These are phyloP conservation scores for Phytophthora quininea DNA, from an alignment of 352 stramenopile species.

Conservation along the genomic window DNA sequence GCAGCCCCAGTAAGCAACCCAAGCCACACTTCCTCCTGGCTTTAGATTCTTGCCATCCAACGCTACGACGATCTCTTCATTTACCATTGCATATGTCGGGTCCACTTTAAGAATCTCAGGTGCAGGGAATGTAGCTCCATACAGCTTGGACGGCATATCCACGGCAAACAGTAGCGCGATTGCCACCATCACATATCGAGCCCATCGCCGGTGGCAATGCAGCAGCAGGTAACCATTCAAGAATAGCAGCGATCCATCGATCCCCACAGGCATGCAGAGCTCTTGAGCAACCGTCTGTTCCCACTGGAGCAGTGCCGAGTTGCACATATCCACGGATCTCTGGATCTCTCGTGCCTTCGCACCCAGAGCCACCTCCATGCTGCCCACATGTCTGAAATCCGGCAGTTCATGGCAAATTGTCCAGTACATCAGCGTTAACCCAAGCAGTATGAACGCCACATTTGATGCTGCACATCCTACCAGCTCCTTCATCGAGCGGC, in stretches of 20 bases:
- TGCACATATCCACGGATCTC: constrained; percentile 41
- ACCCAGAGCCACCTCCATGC: constrained; percentile 48
- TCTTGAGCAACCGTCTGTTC: constrained; percentile 57
- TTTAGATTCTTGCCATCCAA: constrained; percentile 81
- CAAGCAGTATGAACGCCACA: constrained; percentile 50
- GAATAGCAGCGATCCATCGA: constrained; percentile 53
- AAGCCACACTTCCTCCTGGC: constrained; percentile 68
- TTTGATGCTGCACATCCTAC: constrained; percentile 51
- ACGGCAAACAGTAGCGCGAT: constrained; percentile 53
- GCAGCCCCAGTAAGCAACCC: constrained; percentile 85
- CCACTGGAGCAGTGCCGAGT: constrained; percentile 46
- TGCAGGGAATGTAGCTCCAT: constrained; percentile 57
- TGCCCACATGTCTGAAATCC: constrained; percentile 40
- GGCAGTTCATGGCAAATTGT: constrained; percentile 65
- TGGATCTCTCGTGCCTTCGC: constrained; percentile 47
- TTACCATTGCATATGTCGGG: constrained; percentile 67
- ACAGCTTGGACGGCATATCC: constrained; percentile 53
- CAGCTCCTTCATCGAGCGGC: constrained; percentile 57
- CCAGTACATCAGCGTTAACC: constrained; percentile 63
- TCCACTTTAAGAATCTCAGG: constrained; percentile 68
- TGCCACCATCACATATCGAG: constrained; percentile 48
- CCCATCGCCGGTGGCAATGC: constrained; percentile 64
- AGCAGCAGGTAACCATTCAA: constrained; percentile 52
- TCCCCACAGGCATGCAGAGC: constrained; percentile 56
- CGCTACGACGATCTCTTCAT: constrained; percentile 74